Percentiles rank a stretch among this genome's conserved stretches.
Conservation (phyloP, 805 yeast genomes). For the Hermanozyma aechmeae region DNA sequence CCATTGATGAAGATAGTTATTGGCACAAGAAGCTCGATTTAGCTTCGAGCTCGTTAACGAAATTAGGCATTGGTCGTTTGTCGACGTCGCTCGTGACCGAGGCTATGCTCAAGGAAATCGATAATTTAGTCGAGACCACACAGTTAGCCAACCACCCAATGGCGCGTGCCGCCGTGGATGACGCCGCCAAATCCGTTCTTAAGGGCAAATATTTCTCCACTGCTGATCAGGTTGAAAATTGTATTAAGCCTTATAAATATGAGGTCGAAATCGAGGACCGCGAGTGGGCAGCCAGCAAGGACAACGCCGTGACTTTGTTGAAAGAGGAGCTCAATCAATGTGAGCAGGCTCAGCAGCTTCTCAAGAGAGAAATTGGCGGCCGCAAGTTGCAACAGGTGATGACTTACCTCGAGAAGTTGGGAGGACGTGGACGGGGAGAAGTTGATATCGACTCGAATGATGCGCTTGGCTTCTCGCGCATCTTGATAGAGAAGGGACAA, state of each 20-base stretch:
- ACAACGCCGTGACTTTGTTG: conserved; percentile 61
- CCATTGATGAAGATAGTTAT: conserved; percentile 54
- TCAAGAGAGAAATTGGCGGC: conserved; percentile 72
- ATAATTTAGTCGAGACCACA: conserved; percentile 62
- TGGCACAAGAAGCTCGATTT: conserved; percentile 88
- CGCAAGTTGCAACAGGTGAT: conserved; percentile 78
- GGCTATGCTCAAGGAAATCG: conserved; percentile 70
- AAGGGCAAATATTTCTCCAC: conserved; percentile 77
- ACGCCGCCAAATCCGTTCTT: conserved; percentile 76
- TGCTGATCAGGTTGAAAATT: conserved; percentile 97
- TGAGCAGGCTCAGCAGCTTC: conserved; percentile 45
- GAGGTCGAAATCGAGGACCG: conserved; percentile 94
- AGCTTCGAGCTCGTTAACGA: conserved; percentile 76
- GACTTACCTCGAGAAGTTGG: conserved; percentile 51
- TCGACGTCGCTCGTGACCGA: conserved; percentile 78
- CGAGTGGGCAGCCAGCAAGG: conserved; percentile 81
- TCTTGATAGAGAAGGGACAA: conserved; percentile 66
- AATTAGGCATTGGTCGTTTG: conserved; percentile 86
- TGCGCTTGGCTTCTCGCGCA: conserved; percentile 76
- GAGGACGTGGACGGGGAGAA: conserved; percentile 21
- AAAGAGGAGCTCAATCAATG: conserved; percentile 86
- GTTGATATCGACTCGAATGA: conserved; percentile 45
- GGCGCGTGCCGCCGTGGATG: conserved; percentile 71
- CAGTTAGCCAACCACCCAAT: conserved; percentile 79
- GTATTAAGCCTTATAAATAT: conserved; percentile 95